Conservation (phyloP, 805 yeast genomes). For the Wickerhamiella shivajii region DNA sequence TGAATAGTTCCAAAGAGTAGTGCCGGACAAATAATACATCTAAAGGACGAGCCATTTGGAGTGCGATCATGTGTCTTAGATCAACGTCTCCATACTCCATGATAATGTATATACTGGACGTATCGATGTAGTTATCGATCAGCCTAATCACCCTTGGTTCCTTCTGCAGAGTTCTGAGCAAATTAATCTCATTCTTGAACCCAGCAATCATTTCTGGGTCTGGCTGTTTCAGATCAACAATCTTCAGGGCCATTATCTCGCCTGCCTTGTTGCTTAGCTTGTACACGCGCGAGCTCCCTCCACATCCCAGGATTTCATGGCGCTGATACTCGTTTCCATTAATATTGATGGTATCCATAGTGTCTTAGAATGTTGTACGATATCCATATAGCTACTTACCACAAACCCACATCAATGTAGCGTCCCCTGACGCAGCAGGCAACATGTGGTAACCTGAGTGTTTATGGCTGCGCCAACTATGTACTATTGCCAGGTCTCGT, state of each 20-base stretch:
- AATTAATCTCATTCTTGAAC: slow-evolving; percentile 80
- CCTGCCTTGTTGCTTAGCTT: slow-evolving; percentile 47
- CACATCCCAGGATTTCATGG: slow-evolving; percentile 70
- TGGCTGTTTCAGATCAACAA: slow-evolving; percentile 58
- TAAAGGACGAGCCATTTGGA: slow-evolving; percentile 35
- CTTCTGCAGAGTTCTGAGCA: slow-evolving; percentile 43
- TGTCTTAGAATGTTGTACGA: no score
- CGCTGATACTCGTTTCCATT: slow-evolving; percentile 57
- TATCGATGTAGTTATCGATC: slow-evolving; percentile 55
- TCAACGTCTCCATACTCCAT: slow-evolving; percentile 96
- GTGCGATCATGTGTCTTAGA: slow-evolving; percentile 62
- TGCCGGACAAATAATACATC: slow-evolving; percentile 75
- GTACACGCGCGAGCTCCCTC: slow-evolving; percentile 86
- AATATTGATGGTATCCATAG: no score
- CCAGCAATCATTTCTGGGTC: slow-evolving; percentile 62
- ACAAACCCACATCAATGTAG: not conserved
- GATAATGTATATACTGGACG: slow-evolving; percentile 50
- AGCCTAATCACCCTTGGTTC: slow-evolving; percentile 65
- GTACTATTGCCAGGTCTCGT: not conserved
- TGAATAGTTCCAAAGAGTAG: slow-evolving; percentile 67
- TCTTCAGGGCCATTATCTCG: slow-evolving; percentile 61
- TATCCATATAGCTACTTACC: no score
- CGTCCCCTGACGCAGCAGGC: no score
- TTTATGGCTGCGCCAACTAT: not conserved
- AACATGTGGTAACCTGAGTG: no score